phyloP scores from a whole-genome alignment of 2,329 filamentous ascomycete genomes.

The Elsinoe australis region DNA sequence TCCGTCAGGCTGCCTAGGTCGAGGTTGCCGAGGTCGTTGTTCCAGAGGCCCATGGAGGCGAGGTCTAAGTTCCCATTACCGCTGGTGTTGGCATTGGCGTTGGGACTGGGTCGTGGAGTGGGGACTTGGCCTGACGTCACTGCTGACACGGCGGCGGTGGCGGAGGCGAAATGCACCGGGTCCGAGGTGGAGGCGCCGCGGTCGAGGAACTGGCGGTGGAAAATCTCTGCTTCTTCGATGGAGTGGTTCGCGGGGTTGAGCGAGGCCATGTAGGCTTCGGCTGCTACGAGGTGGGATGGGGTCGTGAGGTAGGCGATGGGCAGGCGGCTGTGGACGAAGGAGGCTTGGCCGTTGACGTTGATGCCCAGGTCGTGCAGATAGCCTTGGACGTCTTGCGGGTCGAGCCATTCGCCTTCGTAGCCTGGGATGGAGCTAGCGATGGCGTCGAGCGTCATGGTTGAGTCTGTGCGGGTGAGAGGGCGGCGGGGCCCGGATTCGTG shows the following conservation, averaged over 20 bases:
- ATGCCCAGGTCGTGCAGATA: constrained; percentile 61
- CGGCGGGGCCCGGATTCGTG: constrained; percentile 8
- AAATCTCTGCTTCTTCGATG: constrained; percentile 18
- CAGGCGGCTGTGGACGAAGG: constrained; percentile 54
- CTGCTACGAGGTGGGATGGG: constrained; percentile 3
- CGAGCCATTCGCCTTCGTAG: constrained; percentile 68
- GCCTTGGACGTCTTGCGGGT: constrained; percentile 66
- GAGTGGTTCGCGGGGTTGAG: constrained; percentile 16
- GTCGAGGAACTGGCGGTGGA: constrained; percentile 17
- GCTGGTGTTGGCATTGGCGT: too few relatives aligned
- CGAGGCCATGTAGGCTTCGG: constrained; percentile 6
- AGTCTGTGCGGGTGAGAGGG: neutral
- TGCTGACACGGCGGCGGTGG: too few relatives aligned
- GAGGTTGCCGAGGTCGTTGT: constrained; percentile 4
- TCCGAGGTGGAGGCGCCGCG: too few relatives aligned
- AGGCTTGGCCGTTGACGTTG: constrained; percentile 51
- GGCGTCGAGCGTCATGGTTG: constrained; percentile 26
- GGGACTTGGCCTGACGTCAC: too few relatives aligned
- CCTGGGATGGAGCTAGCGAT: constrained; percentile 47
- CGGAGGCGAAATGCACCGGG: too few relatives aligned
- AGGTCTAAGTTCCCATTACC: constrained; percentile 14
- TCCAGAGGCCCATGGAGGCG: constrained; percentile 12
- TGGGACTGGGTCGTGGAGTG: too few relatives aligned
- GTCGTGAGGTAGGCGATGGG: constrained; percentile 27
- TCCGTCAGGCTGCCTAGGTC: constrained; percentile 14